These are phyloP conservation scores for Lasiodiplodia hormozganensis DNA, from an alignment of 2,329 filamentous ascomycete species.

Conservation along the genomic window DNA sequence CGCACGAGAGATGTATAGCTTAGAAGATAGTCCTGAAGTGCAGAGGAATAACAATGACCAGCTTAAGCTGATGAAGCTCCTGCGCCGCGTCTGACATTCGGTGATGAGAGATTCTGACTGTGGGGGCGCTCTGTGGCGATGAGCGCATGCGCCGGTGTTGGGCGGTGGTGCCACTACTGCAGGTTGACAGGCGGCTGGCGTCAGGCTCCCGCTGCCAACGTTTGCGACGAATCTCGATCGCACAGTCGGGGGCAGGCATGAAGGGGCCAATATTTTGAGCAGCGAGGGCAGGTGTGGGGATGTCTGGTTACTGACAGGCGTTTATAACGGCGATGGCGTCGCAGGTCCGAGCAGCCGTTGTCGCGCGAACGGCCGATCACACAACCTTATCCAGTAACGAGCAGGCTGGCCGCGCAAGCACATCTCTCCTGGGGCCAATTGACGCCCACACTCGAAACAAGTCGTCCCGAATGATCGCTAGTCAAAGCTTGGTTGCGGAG, in stretches of 20 bases:
- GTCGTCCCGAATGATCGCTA: slow-evolving; percentile 24
- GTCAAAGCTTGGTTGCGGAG: slow-evolving; percentile 20
- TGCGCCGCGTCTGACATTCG: neutral
- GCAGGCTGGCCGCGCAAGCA: slow-evolving; percentile 25
- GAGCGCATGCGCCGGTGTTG: neutral
- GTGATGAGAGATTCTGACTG: neutral
- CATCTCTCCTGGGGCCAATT: slow-evolving; percentile 11
- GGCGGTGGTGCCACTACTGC: neutral
- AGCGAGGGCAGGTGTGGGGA: neutral
- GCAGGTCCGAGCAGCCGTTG: slow-evolving; percentile 11
- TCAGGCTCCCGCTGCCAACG: neutral
- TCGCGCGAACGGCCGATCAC: slow-evolving; percentile 26
- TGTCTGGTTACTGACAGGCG: neutral
- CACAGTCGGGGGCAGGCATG: neutral
- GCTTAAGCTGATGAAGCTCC: neutral
- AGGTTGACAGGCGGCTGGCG: neutral
- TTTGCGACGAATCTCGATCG: too few relatives aligned
- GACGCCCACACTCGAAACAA: slow-evolving; percentile 15
- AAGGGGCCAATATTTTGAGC: neutral
- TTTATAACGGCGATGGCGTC: slow-evolving; percentile 17
- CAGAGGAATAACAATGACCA: neutral
- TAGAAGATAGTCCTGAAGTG: neutral
- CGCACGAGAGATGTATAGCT: neutral
- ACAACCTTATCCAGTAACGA: slow-evolving; percentile 25
- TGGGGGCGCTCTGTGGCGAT: neutral